These are phyloP conservation scores for Phalaenopsis hybrid DNA, from an alignment of 116 monocot species.

Conservation along the genomic window DNA sequence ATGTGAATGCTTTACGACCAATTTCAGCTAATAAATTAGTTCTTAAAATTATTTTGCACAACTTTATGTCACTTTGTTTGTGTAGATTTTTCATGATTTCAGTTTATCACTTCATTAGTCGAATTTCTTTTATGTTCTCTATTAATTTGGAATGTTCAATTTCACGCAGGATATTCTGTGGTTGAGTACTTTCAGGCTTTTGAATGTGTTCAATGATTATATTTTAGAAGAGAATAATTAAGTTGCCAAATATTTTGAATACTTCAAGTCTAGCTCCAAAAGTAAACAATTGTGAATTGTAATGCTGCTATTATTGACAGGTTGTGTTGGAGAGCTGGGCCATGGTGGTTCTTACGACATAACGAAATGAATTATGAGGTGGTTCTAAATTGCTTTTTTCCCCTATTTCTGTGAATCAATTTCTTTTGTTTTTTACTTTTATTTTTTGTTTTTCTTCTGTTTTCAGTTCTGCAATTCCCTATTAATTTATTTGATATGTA, in stretches of 20 bases:
- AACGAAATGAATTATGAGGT: slow-evolving; percentile 25
- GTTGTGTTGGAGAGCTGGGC: slow-evolving; percentile 42
- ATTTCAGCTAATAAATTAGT: neutral
- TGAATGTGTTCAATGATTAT: neutral
- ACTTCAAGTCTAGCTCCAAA: neutral
- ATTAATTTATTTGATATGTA: neutral
- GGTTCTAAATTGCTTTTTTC: neutral
- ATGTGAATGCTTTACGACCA: neutral
- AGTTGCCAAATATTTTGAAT: neutral
- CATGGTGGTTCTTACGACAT: slow-evolving; percentile 52
- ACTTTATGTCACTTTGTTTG: neutral
- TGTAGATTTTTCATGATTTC: too few relatives aligned
- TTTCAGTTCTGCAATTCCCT: neutral
- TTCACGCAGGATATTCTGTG: neutral
- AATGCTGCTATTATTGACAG: neutral
- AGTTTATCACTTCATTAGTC: too few relatives aligned
- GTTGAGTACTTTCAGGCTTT: neutral
- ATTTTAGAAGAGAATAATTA: neutral
- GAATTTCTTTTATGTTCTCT: neutral
- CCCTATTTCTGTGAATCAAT: neutral
- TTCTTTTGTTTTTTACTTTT: neutral
- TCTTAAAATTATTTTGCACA: neutral
- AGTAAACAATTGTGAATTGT: neutral
- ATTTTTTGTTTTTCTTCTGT: neutral
- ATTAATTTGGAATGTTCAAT: neutral